Base-by-base conservation (phyloP, 179 eudicot genomes). In the Gypsophila paniculata region DNA sequence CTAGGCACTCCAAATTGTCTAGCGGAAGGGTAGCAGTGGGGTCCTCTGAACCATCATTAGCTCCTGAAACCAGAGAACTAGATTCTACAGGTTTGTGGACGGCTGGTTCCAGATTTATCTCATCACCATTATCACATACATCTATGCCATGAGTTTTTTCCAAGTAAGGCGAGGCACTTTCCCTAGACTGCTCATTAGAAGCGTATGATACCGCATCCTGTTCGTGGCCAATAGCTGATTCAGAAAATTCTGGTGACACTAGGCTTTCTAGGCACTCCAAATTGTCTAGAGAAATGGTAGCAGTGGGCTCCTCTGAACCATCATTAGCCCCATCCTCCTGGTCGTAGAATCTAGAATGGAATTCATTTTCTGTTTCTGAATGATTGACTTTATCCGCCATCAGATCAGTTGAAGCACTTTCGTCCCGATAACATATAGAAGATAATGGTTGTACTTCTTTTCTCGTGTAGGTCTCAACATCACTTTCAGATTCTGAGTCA, bases 401-500 rank as follows among this genome's bases (percentile, higher is more conserved):
- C 49, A 44, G 75, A 38, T 72, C 60, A 72, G 22, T 72, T 60
- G 18, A 76, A 76, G 57, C 76, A 58, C 68, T 75, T 62, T 63
- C 74, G 18, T 46, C 73, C 61, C 9, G 57, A 10, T 75, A 77
- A 48, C 71, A 79, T 46, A 34, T 79, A 18, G 53, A 59, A 65
- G 60, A 68, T 17, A 79, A 61, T 22, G 65, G 54, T 57, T 76
- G 58, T 54, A 70, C 68, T 74, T 71, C 88, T 74, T 70, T 72
- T 75, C 76, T 88, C 61, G 81, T 82, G 71, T 78, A 88, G 68
- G 71, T 76, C 74, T 88, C 96, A 44, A 80, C 36, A 73, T 92
- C 97, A 73, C 83, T 88, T 82, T 95, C 98, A 75, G 88, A 77
- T 74, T 95, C 96, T 18, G 98, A 89, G 57, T 92, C 98, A 38